phyloP scores from a whole-genome alignment of 306 rosid species.

The Argentina anserina region DNA sequence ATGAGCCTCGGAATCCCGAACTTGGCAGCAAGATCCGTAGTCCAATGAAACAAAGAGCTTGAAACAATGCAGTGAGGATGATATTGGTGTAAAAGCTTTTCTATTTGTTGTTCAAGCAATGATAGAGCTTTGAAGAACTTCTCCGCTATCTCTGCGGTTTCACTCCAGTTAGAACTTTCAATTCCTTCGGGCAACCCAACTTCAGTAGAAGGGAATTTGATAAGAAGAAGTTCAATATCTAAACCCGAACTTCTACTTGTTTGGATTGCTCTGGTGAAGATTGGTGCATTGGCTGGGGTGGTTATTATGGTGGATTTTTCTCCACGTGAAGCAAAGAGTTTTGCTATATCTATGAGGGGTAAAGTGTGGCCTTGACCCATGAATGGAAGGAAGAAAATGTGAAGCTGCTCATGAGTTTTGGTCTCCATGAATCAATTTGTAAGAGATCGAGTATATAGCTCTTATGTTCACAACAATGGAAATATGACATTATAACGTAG shows the following conservation, averaged over 20 bases:
- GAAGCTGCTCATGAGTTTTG: neutral
- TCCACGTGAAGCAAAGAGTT: slow-evolving; percentile 10
- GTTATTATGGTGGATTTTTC: slow-evolving; percentile 22
- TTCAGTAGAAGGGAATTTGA: neutral
- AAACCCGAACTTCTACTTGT: neutral
- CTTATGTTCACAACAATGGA: neutral
- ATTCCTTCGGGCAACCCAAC: slow-evolving; percentile 37
- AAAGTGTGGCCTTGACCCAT: slow-evolving; percentile 26
- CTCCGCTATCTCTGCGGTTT: neutral
- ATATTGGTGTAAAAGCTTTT: neutral
- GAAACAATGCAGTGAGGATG: neutral
- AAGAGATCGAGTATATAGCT: neutral
- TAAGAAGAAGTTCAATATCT: neutral
- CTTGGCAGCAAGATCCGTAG: slow-evolving; percentile 12
- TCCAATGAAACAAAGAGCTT: neutral
- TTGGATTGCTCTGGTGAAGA: neutral
- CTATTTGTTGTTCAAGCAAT: neutral
- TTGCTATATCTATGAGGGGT: slow-evolving; percentile 24
- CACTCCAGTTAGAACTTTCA: slow-evolving; percentile 15
- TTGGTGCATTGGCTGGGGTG: slow-evolving; percentile 1
- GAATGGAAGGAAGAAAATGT: slow-evolving; percentile 31
- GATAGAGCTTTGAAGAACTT: neutral
- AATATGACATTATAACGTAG: neutral
- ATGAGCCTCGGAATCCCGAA: slow-evolving; percentile 11
- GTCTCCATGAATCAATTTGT: neutral